phyloP scores from a whole-genome alignment of 2,329 filamentous ascomycete species.

The Nothophaeocryptopus gaeumannii region DNA sequence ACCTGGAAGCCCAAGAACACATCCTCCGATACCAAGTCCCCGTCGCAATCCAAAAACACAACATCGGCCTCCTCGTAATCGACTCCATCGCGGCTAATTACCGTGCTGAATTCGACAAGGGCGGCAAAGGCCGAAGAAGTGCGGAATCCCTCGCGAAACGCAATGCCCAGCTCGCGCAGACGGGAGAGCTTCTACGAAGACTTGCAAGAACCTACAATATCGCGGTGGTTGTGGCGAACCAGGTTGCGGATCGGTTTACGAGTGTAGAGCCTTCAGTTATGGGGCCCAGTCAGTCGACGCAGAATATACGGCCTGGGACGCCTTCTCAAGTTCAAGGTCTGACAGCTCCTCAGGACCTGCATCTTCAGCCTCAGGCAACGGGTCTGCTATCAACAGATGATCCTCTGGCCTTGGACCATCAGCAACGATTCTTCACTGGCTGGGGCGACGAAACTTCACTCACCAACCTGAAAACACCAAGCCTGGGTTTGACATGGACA shows the following conservation, averaged over 20 bases:
- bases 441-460: constrained; percentile 68
- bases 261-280: constrained; percentile 14
- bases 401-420: constrained; percentile 75
- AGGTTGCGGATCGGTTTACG: constrained; percentile 83
- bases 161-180: constrained; percentile 69
- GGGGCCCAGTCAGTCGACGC: constrained; percentile 16
- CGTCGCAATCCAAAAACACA: constrained; percentile 71
- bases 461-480: constrained; percentile 71
- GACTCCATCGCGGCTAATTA: constrained; percentile 96
- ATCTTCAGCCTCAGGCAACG: constrained; percentile 18
- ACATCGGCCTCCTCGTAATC: constrained; percentile 77
- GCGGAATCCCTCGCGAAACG: constrained; percentile 68
- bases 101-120: constrained; percentile 76
- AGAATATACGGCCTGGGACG: constrained; percentile 21
- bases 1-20: constrained; percentile 92
- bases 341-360: too few species aligned
- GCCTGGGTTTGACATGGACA: constrained; percentile 84
- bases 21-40: constrained; percentile 91
- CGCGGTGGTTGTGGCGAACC: constrained; percentile 89
- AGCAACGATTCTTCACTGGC: constrained; percentile 92
- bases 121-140: constrained; percentile 27
- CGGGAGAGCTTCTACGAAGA: constrained; percentile 72
- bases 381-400: constrained; percentile 45
- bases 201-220: constrained; percentile 72
- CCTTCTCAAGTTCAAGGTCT: too few species aligned